phyloP scores from a whole-genome alignment of 768 basidiomycete species.

The Mycena belliarum region DNA sequence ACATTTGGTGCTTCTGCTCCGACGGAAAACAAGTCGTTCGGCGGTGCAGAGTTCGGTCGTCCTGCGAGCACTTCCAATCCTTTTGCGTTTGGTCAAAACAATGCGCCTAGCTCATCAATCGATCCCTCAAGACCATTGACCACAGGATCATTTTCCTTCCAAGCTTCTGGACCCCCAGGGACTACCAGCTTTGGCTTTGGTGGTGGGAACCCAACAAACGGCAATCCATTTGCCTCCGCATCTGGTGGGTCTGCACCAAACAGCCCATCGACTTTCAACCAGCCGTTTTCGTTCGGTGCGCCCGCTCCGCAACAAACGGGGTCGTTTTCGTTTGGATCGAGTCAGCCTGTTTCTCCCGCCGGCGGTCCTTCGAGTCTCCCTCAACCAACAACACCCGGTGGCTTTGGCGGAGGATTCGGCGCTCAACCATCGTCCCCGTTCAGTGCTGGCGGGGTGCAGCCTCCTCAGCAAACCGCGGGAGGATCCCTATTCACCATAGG shows the following conservation, averaged over 20 bases:
- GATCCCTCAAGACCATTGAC: slow-evolving; percentile 42
- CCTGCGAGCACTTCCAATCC: slow-evolving; percentile 35
- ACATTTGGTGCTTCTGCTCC: slow-evolving; percentile 53
- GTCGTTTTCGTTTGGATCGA: slow-evolving; percentile 54
- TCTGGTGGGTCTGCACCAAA: slow-evolving; percentile 48
- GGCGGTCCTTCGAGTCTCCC: slow-evolving; percentile 40
- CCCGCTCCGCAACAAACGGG: slow-evolving; percentile 27
- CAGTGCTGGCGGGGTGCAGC: slow-evolving; percentile 33
- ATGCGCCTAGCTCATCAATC: slow-evolving; percentile 30
- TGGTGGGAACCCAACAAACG: slow-evolving; percentile 41
- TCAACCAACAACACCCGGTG: slow-evolving; percentile 35
- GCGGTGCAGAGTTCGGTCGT: slow-evolving; percentile 45
- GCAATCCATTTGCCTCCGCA: slow-evolving; percentile 47
- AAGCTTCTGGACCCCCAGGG: slow-evolving; percentile 38
- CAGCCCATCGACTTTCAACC: slow-evolving; percentile 60
- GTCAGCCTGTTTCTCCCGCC: slow-evolving; percentile 63
- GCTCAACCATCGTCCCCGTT: slow-evolving; percentile 48
- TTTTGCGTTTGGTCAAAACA: slow-evolving; percentile 51
- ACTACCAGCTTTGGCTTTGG: slow-evolving; percentile 43
- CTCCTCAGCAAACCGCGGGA: slow-evolving; percentile 38
- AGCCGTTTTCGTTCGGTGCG: slow-evolving; percentile 49
- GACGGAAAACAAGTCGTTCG: slow-evolving; percentile 47
- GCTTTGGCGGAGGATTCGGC: slow-evolving; percentile 46
- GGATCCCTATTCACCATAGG: slow-evolving; percentile 62
- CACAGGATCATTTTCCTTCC: slow-evolving; percentile 51